Conservation (phyloP, 805 yeast species). For the Candida takata region DNA sequence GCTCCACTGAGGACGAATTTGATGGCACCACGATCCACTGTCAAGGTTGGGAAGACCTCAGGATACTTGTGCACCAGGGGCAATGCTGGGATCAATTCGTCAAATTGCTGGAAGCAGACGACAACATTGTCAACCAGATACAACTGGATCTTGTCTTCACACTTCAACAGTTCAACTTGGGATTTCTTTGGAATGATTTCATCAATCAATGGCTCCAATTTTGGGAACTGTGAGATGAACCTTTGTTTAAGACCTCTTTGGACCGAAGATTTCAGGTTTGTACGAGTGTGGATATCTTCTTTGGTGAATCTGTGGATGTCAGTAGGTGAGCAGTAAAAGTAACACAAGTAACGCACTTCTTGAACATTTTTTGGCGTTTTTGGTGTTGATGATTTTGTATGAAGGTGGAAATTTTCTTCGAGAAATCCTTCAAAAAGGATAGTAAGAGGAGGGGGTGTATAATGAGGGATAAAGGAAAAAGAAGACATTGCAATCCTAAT, state of each 20-base stretch:
- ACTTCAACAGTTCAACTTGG: conserved; percentile 70
- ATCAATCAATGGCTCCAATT: conserved; percentile 71
- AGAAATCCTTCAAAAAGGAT: too few relatives aligned
- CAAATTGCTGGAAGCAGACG: conserved; percentile 73
- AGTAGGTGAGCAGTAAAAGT: not conserved
- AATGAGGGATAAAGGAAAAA: too few relatives aligned
- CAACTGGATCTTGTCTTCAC: conserved; percentile 83
- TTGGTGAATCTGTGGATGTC: conserved; percentile 47
- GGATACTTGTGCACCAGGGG: conserved; percentile 78
- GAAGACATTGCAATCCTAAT: too few relatives aligned
- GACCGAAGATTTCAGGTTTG: conserved; percentile 90
- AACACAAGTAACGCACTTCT: conserved; percentile 27
- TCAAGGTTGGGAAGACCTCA: conserved; percentile 73
- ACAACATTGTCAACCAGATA: conserved; percentile 69
- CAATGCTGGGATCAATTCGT: conserved; percentile 70
- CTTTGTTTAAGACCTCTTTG: conserved; percentile 80
- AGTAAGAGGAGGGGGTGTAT: too few relatives aligned
- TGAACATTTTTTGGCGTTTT: conserved; percentile 33
- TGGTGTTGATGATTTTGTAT: not conserved
- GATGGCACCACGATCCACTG: conserved; percentile 94
- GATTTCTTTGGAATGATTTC: conserved; percentile 83
- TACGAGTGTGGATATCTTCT: conserved; percentile 84
- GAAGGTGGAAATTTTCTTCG: not conserved
- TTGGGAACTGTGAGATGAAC: conserved; percentile 65
- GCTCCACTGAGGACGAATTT: conserved; percentile 95